Percentiles rank a stretch among this genome's conserved stretches.
Evolutionary conservation across 805 yeast species (phyloP).

Genomic region (Starmera caribaea): DNA sequence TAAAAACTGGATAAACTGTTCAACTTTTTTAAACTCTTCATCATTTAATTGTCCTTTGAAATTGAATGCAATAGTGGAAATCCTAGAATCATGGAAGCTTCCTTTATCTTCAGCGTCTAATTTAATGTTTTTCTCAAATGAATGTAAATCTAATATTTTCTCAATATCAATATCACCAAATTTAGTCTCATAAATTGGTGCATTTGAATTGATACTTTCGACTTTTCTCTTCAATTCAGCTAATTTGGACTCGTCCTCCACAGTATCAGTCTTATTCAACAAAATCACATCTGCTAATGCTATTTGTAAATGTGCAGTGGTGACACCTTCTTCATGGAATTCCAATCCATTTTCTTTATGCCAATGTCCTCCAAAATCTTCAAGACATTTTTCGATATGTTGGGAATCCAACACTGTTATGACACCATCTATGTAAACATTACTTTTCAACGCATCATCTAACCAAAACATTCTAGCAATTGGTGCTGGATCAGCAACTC

Average conservation of each 20-base stretch:
- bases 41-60: constrained; percentile 25
- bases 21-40: constrained; percentile 36
- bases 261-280: constrained; percentile 66
- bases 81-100: constrained; percentile 39
- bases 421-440: constrained; percentile 85
- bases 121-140: constrained; percentile 45
- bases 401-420: constrained; percentile 77
- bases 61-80: constrained; percentile 41
- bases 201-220: constrained; percentile 50
- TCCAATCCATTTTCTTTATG: constrained; percentile 37
- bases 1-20: constrained; percentile 54
- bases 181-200: constrained; percentile 56
- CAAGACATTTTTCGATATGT: constrained; percentile 55
- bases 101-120: constrained; percentile 14
- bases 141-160: constrained; percentile 65
- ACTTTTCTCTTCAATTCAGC: constrained; percentile 30
- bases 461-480: constrained; percentile 97
- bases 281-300: constrained; percentile 82
- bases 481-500: constrained; percentile 96
- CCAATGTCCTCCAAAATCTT: constrained; percentile 68
- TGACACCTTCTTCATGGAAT: constrained; percentile 35
- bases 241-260: constrained; percentile 19
- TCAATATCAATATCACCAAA: constrained; percentile 69
- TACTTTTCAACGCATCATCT: constrained; percentile 78
- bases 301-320: constrained; percentile 84